Base-by-base conservation (phyloP, 768 basidiomycete species). In the Paxillus involutus region DNA sequence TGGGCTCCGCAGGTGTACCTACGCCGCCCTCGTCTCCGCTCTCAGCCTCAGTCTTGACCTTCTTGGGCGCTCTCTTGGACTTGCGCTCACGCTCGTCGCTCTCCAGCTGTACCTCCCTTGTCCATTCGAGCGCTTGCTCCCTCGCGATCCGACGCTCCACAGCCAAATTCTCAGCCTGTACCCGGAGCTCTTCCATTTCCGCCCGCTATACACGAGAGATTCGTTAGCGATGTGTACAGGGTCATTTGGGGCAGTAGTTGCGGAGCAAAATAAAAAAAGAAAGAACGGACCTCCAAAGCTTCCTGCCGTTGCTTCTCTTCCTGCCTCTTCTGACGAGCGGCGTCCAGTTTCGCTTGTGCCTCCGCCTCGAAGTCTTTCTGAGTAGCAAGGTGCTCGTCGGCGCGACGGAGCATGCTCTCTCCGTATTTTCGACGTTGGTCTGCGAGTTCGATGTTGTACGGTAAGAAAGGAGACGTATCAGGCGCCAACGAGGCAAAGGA, bases 351-450 rank as follows among this genome's bases (percentile, higher is more conserved):
- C 5, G 88, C 84, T 45, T 85, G 80, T 0, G 79, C 77, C 64
- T 94, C 89, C 0, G 72, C 75, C 66, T 95, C 94, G 60, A 83
- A 80, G 52, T 84, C 81, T 49, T 80, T 75, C 66, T 96, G 94
- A 16, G 80, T 75, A 4, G 79, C 71, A 21, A 93, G 74, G 64
- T 96, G 93, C 40, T 90, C 91, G 11, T 91, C 88, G 3, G 84
- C 87, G 48, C 85, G 85, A 51, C 90, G 80, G 49, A 96, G 67
- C 79, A 98, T 86, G 63, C 80, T 87, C 56, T 91, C 88, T 12
- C 94, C 94, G 62, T 98, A 99, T 67, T 89, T 88, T 37, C 86
- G 80, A 42, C 97, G 85, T 60, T 96, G 89, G 60, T 94, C 89
- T 0, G 94, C 93, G 44, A 98, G 80, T 45, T 96, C 94, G 10